phyloP scores from a whole-genome alignment of 495 filamentous ascomycete species.

The Platismatia glauca region DNA sequence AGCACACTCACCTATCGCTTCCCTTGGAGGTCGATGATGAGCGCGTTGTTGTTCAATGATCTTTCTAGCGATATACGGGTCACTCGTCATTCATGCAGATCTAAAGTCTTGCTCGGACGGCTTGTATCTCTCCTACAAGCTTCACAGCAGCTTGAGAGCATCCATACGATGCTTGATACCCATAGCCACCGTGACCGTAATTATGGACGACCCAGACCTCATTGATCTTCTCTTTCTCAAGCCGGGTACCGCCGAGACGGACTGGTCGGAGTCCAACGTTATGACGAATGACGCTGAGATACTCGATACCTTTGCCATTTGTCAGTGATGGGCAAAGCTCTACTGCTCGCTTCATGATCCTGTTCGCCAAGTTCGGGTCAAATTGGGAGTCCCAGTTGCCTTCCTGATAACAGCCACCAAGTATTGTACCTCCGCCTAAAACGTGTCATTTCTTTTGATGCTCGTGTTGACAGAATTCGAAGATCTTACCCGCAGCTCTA shows the following conservation, averaged over 20 bases:
- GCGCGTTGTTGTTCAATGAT: background rate
- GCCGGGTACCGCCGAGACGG: constrained; percentile 62
- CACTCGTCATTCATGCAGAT: background rate
- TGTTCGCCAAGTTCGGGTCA: constrained; percentile 68
- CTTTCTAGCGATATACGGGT: background rate
- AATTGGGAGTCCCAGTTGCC: constrained; percentile 73
- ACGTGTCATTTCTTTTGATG: background rate
- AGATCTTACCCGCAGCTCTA: constrained; percentile 56
- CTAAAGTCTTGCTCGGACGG: constrained; percentile 13
- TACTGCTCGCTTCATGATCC: constrained; percentile 84
- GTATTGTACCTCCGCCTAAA: constrained; percentile 58
- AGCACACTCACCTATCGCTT: background rate
- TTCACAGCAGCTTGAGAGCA: constrained; percentile 60
- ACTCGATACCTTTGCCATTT: constrained; percentile 68
- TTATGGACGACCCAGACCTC: constrained; percentile 82
- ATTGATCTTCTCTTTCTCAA: constrained; percentile 71
- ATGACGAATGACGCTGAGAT: constrained; percentile 76
- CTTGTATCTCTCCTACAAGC: constrained; percentile 58
- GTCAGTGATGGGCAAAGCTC: constrained; percentile 64
- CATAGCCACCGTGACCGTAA: constrained; percentile 93
- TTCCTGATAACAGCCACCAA: constrained; percentile 83
- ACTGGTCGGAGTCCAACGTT: constrained; percentile 79
- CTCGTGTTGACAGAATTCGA: background rate
- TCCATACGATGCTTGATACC: constrained; percentile 82
- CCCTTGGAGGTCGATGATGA: background rate